Percentiles rank a stretch among this genome's conserved stretches.
Conservation (phyloP, 441 rosid genomes). For the Populus tomentosa region DNA sequence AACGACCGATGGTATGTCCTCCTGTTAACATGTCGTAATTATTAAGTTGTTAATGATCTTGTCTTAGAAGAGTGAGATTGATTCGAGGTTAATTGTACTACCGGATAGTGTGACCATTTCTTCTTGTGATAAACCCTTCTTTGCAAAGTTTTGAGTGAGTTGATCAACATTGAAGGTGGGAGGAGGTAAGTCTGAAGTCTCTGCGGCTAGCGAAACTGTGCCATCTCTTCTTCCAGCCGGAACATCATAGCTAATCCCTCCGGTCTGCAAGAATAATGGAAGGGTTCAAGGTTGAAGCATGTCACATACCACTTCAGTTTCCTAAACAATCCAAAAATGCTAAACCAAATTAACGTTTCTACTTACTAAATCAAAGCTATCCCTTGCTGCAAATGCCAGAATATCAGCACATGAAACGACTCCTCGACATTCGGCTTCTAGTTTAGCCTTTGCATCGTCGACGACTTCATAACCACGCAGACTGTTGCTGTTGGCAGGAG, state of each 20-base stretch:
- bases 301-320: too few species aligned
- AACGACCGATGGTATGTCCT: conserved; percentile 48
- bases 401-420: conserved; percentile 18
- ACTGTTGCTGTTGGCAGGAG: not conserved
- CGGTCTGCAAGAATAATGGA: not conserved
- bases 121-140: conserved; percentile 41
- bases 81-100: not conserved
- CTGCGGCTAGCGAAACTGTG: conserved; percentile 31
- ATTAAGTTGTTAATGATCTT: not conserved
- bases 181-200: conserved; percentile 30
- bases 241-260: not conserved
- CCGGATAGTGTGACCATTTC: conserved; percentile 56
- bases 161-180: conserved; percentile 34
- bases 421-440: conserved; percentile 1
- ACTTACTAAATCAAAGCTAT: conserved; percentile 7
- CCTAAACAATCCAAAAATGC: not conserved
- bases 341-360: not conserved
- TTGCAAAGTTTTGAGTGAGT: conserved; percentile 34
- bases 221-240: conserved; percentile 47
- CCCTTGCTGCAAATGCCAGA: conserved; percentile 11
- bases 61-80: not conserved
- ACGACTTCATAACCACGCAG: conserved; percentile 6
- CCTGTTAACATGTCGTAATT: conserved; percentile 21
- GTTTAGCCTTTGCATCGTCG: conserved; percentile 5
- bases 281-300: not conserved